Evolutionary conservation across 345 rosid species (phyloP).

Genomic region (Citrus maxima): DNA sequence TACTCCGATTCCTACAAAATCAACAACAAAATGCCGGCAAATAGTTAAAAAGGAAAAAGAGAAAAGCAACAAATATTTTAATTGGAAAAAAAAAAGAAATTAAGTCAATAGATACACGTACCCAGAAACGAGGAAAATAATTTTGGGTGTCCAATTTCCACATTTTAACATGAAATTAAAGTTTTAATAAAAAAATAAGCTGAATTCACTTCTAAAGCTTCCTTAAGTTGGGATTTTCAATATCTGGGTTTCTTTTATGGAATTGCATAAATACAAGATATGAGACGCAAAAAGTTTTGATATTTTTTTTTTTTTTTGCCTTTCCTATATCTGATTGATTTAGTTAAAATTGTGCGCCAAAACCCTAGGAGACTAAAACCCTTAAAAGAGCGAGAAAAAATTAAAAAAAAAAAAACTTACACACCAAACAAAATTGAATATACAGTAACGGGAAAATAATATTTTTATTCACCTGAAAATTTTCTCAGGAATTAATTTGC

Average conservation of each 20-base stretch:
- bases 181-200: not conserved
- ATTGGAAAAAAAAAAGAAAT: not conserved
- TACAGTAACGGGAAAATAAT: not conserved
- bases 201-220: not conserved
- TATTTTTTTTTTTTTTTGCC: not conserved
- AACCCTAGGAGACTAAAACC: not conserved
- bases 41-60: not conserved
- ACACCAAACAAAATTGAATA: not conserved
- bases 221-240: not conserved
- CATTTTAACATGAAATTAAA: not conserved
- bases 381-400: not conserved
- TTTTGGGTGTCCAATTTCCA: not conserved
- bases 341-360: not conserved
- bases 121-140: not conserved
- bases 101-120: not conserved
- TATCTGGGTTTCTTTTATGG: not conserved
- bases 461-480: not conserved
- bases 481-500: not conserved
- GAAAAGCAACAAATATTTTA: not conserved
- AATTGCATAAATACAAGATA: not conserved
- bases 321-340: not conserved
- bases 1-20: constrained; percentile 4
- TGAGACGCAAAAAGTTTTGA: not conserved
- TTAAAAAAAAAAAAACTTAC: not conserved
- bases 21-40: not conserved